A percentile compares a stretch with the other conserved stretches of the same genome.
Evolutionary conservation across 192 early-diverging fungal species (phyloP).

Genomic region (Coemansia reversa): DNA sequence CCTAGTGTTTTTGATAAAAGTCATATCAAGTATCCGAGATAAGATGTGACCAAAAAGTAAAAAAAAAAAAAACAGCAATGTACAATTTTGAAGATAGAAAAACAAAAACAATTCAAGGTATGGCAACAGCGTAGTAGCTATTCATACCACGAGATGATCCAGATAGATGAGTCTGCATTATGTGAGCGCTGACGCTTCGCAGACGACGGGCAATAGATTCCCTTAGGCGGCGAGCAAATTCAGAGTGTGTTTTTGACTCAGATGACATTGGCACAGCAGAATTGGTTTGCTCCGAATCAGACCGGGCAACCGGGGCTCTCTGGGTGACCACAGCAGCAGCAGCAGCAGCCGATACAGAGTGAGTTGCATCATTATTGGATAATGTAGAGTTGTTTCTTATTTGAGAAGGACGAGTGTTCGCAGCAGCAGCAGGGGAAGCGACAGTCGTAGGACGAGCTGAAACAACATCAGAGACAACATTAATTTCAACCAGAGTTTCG

Average conservation of each 20-base stretch:
- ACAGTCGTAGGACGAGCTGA: slow-evolving; percentile 4
- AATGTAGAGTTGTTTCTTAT: slow-evolving; percentile 9
- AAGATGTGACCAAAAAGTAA: neutral
- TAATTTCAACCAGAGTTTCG: slow-evolving; percentile 31
- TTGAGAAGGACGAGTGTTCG: slow-evolving; percentile 16
- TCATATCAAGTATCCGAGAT: too few species aligned
- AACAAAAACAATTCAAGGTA: slow-evolving; percentile 2
- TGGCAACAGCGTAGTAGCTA: slow-evolving; percentile 21
- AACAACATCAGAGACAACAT: neutral
- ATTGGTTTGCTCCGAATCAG: slow-evolving; percentile 35
- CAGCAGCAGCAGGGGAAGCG: neutral
- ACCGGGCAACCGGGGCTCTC: slow-evolving; percentile 26
- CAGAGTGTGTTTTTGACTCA: slow-evolving; percentile 9
- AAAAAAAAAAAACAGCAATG: neutral
- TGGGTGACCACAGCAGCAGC: neutral
- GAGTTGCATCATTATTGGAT: too few species aligned
- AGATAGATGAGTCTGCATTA: slow-evolving; percentile 14
- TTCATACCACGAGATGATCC: slow-evolving; percentile 18
- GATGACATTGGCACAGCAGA: neutral
- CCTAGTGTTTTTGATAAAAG: too few species aligned
- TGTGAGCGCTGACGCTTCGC: slow-evolving; percentile 10
- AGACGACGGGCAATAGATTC: slow-evolving; percentile 30
- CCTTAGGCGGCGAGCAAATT: slow-evolving; percentile 23
- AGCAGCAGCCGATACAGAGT: too few species aligned
- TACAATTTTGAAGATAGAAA: neutral